Conservation (phyloP, 805 yeast species). For the Suhomyces sp. region DNA sequence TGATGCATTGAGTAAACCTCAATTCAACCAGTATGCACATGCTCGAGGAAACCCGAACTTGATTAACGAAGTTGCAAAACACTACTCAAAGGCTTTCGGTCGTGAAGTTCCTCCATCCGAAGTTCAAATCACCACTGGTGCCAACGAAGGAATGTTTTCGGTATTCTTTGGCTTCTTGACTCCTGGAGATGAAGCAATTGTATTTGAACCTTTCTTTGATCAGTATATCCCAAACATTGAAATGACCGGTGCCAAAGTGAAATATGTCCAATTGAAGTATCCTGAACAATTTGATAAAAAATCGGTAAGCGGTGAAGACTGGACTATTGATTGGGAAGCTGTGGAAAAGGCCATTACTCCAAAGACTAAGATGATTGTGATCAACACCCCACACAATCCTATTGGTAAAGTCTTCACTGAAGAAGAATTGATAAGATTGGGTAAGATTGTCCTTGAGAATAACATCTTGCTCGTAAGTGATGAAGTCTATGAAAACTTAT, state of each 20-base stretch:
- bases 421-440: conserved; percentile 72
- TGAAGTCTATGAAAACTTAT: conserved; percentile 92
- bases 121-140: conserved; percentile 88
- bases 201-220: conserved; percentile 95
- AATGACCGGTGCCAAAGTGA: conserved; percentile 88
- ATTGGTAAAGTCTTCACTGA: conserved; percentile 84
- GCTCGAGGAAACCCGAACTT: conserved; percentile 83
- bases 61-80: conserved; percentile 62
- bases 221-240: conserved; percentile 94
- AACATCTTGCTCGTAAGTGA: conserved; percentile 83
- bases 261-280: conserved; percentile 80
- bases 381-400: conserved; percentile 96
- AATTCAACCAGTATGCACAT: conserved; percentile 88
- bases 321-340: conserved; percentile 81
- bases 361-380: conserved; percentile 79
- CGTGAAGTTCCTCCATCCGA: conserved; percentile 56
- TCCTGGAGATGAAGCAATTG: conserved; percentile 92
- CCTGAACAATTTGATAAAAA: conserved; percentile 66
- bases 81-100: conserved; percentile 68
- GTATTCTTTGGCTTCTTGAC: conserved; percentile 81
- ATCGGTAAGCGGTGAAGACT: conserved; percentile 76
- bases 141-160: conserved; percentile 91
- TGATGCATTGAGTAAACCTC: conserved; percentile 67
- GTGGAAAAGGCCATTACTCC: conserved; percentile 67
- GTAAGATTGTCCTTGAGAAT: conserved; percentile 79